Evolutionary conservation across 177 flowering plant genomes (phyloP), one percentile per base, ranked within the genome.

Genomic region (Vitis hybrid): DNA sequence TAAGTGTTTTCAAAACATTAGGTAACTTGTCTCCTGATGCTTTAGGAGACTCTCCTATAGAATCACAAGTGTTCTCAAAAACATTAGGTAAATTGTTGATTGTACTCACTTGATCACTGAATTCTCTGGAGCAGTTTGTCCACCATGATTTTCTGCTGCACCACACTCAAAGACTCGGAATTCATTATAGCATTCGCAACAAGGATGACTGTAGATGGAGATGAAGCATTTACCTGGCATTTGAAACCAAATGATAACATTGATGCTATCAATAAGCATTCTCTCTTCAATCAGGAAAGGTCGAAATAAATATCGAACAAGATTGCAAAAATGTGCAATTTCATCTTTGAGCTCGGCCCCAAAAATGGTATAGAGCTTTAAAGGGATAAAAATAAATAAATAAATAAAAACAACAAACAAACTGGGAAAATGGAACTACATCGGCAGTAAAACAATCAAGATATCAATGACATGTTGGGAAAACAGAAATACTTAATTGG

Each of bases 81-180:
- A 39, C 48, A 39, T 39, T 39, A 39, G 48, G 48, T 39, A 5
- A 39, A 39, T 39, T 39, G 67, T 20, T 9, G 12, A 12, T 19
- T 11, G 20, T 49, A 34, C 13, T 3, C 7, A 10, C 11, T 63
- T 22, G 73, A 66, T 82, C 73, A 80, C 39, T 86, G 83, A 57
- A 82, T 56, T 77, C 78, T 91, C 76, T 87, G 81, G 48, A 93
- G 79, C 31, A 96, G 81, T 69, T 84, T 88, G 20, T 92, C 95
- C 67, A 84, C 98, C 93, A 84, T 83, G 29, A 84, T 83, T 74
- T 77, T 87, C 79, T 96, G 99, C 79, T 96, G 95, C 3, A 74
- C 79, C 8, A 77, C 74, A 65, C 86, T 90, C 68, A 92, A 63
- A 10, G 83, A 73, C 75, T 92, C 99, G 0, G 99, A 87, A 29